A percentile compares a stretch with the other conserved stretches of the same genome.
phyloP scores from a whole-genome alignment of 208 protist genomes.

The Trypanosoma avium region DNA sequence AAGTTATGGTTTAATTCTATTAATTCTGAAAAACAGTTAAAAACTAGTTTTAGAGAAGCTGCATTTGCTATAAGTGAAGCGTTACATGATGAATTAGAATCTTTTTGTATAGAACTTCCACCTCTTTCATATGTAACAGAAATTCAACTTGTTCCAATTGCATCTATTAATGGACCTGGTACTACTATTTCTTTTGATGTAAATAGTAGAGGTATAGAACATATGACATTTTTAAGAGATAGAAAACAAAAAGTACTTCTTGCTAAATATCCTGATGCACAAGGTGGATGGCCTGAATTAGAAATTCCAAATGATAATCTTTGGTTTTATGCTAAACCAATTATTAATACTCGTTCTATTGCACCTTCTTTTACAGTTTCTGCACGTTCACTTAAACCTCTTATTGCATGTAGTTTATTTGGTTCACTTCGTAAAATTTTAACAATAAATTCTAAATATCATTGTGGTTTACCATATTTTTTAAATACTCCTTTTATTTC shows the following conservation, averaged over 20 bases:
- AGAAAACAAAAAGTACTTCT: slow-evolving; percentile 59
- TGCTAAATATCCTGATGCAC: slow-evolving; percentile 80
- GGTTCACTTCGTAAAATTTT: slow-evolving; percentile 23
- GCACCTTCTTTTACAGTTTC: slow-evolving; percentile 26
- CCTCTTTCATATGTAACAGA: slow-evolving; percentile 24
- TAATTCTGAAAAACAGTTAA: slow-evolving; percentile 11
- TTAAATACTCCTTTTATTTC: slow-evolving; percentile 67
- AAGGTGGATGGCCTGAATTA: slow-evolving; percentile 69
- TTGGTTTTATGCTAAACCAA: slow-evolving; percentile 41
- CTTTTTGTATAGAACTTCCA: slow-evolving; percentile 52
- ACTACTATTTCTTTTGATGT: slow-evolving; percentile 63
- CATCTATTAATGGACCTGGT: slow-evolving; percentile 53
- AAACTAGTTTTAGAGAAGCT: slow-evolving; percentile 35
- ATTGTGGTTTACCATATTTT: slow-evolving; percentile 34
- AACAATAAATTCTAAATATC: slow-evolving; percentile 13
- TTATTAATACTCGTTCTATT: slow-evolving; percentile 27
- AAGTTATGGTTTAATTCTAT: slow-evolving; percentile 20
- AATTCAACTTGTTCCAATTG: slow-evolving; percentile 56
- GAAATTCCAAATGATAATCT: slow-evolving; percentile 33
- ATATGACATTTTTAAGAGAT: slow-evolving; percentile 78
- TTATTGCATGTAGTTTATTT: slow-evolving; percentile 31
- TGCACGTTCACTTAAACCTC: slow-evolving; percentile 29
- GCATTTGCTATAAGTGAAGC: slow-evolving; percentile 39
- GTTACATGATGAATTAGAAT: slow-evolving; percentile 46
- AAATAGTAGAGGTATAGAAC: slow-evolving; percentile 68